phyloP scores from a whole-genome alignment of 2,329 filamentous ascomycete genomes.

The Colletotrichum karsti region DNA sequence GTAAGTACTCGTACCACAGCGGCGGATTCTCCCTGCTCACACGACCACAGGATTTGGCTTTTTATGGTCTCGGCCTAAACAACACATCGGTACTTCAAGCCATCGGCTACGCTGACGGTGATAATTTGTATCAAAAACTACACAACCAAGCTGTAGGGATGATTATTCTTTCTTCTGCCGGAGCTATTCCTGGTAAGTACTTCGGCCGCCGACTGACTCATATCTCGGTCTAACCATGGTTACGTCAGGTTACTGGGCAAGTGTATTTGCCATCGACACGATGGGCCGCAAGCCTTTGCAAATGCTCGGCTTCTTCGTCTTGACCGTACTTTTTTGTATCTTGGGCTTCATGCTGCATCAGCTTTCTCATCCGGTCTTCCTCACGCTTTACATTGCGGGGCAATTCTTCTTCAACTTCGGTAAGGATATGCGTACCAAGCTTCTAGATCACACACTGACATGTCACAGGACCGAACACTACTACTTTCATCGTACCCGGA shows the following conservation, averaged over 20 bases:
- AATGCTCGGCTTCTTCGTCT: conserved; percentile 66
- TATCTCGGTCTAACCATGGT: neutral
- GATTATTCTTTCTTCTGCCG: conserved; percentile 79
- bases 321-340: conserved; percentile 69
- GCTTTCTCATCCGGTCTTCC: conserved; percentile 56
- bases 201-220: neutral
- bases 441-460: neutral
- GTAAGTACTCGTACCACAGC: conserved; percentile 38
- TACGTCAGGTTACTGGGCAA: conserved; percentile 77
- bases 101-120: conserved; percentile 74
- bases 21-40: conserved; percentile 19
- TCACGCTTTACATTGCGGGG: conserved; percentile 69
- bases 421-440: neutral
- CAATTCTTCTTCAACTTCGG: conserved; percentile 74
- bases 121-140: conserved; percentile 73
- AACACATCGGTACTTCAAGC: conserved; percentile 75
- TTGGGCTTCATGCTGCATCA: conserved; percentile 68
- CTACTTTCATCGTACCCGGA: conserved; percentile 71
- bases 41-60: conserved; percentile 65
- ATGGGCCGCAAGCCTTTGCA: conserved; percentile 82
- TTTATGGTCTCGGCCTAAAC: conserved; percentile 79
- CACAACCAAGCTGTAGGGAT: conserved; percentile 80
- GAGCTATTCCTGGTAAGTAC: conserved; percentile 63
- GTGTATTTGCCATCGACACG: conserved; percentile 77
- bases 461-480: conserved; percentile 63